Percentiles rank a stretch among this genome's conserved stretches.
Evolutionary conservation across 768 basidiomycete species (phyloP).

Genomic region (Pisolithus marmoratus): DNA sequence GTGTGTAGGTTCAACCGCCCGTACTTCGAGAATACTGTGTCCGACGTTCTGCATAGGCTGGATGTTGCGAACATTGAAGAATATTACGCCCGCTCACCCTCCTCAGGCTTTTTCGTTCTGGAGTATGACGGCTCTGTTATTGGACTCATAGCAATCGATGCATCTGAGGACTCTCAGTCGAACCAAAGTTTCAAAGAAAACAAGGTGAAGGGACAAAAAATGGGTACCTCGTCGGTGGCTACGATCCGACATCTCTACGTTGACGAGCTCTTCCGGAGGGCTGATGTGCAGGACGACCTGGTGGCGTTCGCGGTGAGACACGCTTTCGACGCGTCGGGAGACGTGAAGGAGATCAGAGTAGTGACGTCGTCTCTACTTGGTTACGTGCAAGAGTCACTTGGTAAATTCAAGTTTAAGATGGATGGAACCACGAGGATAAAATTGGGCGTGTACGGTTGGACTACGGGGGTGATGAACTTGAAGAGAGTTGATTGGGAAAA

Average conservation of each 20-base stretch:
- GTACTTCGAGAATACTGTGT: constrained; percentile 51
- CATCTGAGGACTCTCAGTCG: constrained; percentile 37
- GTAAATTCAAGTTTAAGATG: constrained; percentile 43
- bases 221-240: constrained; percentile 45
- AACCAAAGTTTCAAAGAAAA: constrained; percentile 23
- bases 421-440: constrained; percentile 35
- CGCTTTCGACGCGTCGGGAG: constrained; percentile 44
- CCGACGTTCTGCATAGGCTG: constrained; percentile 44
- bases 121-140: constrained; percentile 54
- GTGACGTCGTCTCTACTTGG: constrained; percentile 44
- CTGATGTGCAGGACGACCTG: constrained; percentile 60
- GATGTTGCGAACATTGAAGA: constrained; percentile 49
- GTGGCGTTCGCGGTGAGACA: constrained; percentile 51
- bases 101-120: constrained; percentile 68
- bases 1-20: constrained; percentile 61
- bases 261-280: constrained; percentile 54
- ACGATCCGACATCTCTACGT: constrained; percentile 72
- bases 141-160: constrained; percentile 68
- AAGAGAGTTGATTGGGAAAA: constrained; percentile 43
- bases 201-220: constrained; percentile 15
- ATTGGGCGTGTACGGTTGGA: constrained; percentile 58
- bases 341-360: constrained; percentile 42
- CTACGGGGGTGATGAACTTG: constrained; percentile 38
- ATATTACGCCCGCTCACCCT: constrained; percentile 56
- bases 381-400: constrained; percentile 44